phyloP scores from a whole-genome alignment of 306 rosid species.

The Hippophae gyantsensis region DNA sequence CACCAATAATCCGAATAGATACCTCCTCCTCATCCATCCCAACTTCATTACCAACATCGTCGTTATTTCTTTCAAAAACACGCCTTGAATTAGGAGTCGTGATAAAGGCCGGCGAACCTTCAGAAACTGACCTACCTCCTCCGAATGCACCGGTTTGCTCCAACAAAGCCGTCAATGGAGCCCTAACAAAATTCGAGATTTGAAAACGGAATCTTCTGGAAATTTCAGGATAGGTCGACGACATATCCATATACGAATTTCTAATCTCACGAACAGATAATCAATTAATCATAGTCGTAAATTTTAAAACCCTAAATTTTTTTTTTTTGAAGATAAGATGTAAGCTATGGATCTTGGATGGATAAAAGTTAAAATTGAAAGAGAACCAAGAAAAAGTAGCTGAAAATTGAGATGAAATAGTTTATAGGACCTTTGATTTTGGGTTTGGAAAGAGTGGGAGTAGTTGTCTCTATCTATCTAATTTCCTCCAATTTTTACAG shows the following conservation, averaged over 20 bases:
- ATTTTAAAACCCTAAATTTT: no score
- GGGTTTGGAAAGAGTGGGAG: no score
- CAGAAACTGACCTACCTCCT: slow-evolving; percentile 11
- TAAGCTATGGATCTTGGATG: no score
- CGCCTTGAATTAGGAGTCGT: background rate
- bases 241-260: slow-evolving; percentile 7
- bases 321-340: no score
- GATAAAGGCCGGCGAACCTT: background rate
- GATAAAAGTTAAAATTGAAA: no score
- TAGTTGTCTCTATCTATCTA: no score
- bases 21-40: slow-evolving; percentile 23
- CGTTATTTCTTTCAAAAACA: background rate
- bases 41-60: background rate
- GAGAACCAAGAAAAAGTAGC: no score
- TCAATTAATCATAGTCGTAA: no score
- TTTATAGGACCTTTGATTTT: no score
- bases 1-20: slow-evolving; percentile 21
- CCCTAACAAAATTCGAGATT: slow-evolving; percentile 10
- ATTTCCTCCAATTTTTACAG: no score
- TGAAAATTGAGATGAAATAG: no score
- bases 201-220: slow-evolving; percentile 15
- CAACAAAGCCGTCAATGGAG: slow-evolving; percentile 15
- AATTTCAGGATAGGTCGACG: background rate
- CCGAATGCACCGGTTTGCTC: slow-evolving; percentile 18
- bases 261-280: background rate